Conservation (phyloP, 2,329 filamentous ascomycete genomes). For the Scedosporium aurantiacum region DNA sequence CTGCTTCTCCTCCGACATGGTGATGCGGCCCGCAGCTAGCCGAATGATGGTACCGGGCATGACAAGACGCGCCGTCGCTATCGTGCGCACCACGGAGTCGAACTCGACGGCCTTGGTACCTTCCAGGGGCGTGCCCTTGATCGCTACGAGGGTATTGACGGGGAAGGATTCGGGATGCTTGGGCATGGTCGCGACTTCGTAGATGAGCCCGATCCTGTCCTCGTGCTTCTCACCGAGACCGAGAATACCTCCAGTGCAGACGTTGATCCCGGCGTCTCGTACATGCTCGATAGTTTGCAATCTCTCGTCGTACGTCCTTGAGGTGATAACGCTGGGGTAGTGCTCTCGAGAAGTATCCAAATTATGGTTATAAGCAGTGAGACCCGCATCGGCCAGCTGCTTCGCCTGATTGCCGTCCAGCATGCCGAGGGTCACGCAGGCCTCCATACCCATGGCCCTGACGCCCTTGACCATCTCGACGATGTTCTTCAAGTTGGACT, state of each 20-base stretch:
- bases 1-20: constrained; percentile 80
- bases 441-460: constrained; percentile 73
- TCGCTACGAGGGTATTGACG: constrained; percentile 82
- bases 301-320: constrained; percentile 77
- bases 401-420: constrained; percentile 71
- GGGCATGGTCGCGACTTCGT: constrained; percentile 72
- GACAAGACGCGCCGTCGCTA: constrained; percentile 71
- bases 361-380: constrained; percentile 93
- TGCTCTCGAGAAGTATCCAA: constrained; percentile 83
- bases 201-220: constrained; percentile 72
- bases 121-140: constrained; percentile 78
- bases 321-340: constrained; percentile 79
- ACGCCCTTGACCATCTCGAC: constrained; percentile 79
- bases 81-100: constrained; percentile 67
- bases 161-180: constrained; percentile 82
- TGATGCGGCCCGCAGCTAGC: constrained; percentile 73
- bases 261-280: constrained; percentile 75
- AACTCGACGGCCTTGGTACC: constrained; percentile 64
- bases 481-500: constrained; percentile 72
- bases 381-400: constrained; percentile 70
- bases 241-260: constrained; percentile 82
- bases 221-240: constrained; percentile 69
- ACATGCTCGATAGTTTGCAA: constrained; percentile 70
- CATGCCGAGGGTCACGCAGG: constrained; percentile 90
- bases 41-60: constrained; percentile 82